phyloP scores from a whole-genome alignment of 2,329 filamentous ascomycete species.

The Botrytis byssoidea region DNA sequence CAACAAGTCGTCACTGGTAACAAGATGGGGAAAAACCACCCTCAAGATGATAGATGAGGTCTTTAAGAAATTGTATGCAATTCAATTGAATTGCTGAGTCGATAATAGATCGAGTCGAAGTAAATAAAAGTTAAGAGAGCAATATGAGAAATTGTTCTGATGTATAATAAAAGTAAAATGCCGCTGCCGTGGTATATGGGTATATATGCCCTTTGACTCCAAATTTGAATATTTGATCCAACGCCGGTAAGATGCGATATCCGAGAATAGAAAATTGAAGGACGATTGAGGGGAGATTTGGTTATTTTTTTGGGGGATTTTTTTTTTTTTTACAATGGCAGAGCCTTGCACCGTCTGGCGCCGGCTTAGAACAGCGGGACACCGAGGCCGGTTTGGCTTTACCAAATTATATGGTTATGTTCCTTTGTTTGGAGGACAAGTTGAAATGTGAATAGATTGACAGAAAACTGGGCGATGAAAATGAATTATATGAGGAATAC shows the following conservation, averaged over 20 bases:
- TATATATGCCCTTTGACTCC: slow-evolving; percentile 33
- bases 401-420: slow-evolving; percentile 36
- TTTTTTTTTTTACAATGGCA: slow-evolving; percentile 24
- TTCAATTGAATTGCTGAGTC: slow-evolving; percentile 38
- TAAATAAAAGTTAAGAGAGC: slow-evolving; percentile 24
- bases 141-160: slow-evolving; percentile 15
- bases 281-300: slow-evolving; percentile 25
- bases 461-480: slow-evolving; percentile 28
- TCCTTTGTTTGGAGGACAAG: slow-evolving; percentile 27
- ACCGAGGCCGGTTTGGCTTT: slow-evolving; percentile 36
- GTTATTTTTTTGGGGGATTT: background rate
- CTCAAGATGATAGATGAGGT: slow-evolving; percentile 29
- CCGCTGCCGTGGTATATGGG: slow-evolving; percentile 35
- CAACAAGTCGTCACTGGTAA: slow-evolving; percentile 22
- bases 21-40: slow-evolving; percentile 29
- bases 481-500: slow-evolving; percentile 33
- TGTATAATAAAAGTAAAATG: slow-evolving; percentile 23
- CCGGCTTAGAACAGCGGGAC: slow-evolving; percentile 39
- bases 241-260: slow-evolving; percentile 36
- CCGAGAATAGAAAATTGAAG: slow-evolving; percentile 28
- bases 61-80: slow-evolving; percentile 35
- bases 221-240: slow-evolving; percentile 22
- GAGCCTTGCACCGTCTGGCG: slow-evolving; percentile 40
- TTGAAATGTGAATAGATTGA: slow-evolving; percentile 23
- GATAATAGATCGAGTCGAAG: slow-evolving; percentile 38